Evolutionary conservation across 352 stramenopile species (phyloP), one percentile per base, ranked within the genome.

Genomic region (Phytophthora colocasiae): DNA sequence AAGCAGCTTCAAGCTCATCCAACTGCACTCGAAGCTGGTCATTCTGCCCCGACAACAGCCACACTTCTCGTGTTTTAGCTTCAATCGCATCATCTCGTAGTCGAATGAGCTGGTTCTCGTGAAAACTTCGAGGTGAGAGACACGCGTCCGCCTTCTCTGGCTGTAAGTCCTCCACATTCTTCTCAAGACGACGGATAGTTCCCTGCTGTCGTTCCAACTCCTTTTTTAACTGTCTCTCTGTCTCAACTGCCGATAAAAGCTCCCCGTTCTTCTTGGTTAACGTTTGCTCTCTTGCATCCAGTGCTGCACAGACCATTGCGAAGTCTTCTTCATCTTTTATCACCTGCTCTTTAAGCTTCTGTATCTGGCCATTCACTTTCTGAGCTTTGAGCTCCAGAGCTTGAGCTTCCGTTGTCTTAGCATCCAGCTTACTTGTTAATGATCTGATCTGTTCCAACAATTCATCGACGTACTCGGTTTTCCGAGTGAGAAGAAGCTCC

Each of bases 271-370:
- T 77, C 43, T 78, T 78, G 0, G 40, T 44, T 11, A 90, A 38
- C 19, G 71, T 73, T 10, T 80, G 62, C 49, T 91, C 81, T 58
- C 86, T 78, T 11, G 74, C 69, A 29, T 85, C 79, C 22, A 89
- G 56, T 12, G 76, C 76, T 3, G 85, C 69, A n/a, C 69, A 74
- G 14, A 91, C 55, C 78, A 90, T 83, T 3, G 70, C 56, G 43
- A 92, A 91, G 4, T 91, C 83, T 6, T 89, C 78, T 54, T 94
- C 85, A 17, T 89, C 72, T n/a, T 82, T 87, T 6, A 72, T 57
- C 44, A 90, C 55, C 51, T 91, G 81, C 10, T 81, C 61, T 3
- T 71, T 66, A 11, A 89, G 62, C 7, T 85, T 69, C 0, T 75
- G 48, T 4, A 84, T 46, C 17, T 85, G 66, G 9, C 34, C 38